Base-by-base conservation (phyloP, 2,329 filamentous ascomycete genomes). In the Sporothrix inflata region DNA sequence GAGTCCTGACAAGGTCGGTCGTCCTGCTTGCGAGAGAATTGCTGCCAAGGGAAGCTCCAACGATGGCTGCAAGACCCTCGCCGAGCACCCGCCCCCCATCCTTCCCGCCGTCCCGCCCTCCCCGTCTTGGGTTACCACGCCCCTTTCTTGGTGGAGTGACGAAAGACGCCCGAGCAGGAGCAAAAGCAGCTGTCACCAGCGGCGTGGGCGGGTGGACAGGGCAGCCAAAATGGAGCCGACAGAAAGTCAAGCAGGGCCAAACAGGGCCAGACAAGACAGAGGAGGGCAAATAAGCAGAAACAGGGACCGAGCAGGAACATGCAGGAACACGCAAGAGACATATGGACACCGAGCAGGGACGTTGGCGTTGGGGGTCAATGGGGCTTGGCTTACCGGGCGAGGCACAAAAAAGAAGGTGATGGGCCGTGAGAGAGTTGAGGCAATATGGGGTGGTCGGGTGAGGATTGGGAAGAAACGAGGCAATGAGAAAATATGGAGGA, bases 101-200 rank as follows among this genome's bases (percentile, higher is more conserved):
- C 14, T 49, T 49, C 40, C 40, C 61, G 61, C 6, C 24, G 40
- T 30, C 24, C 61, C 16, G 61, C 60, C 38, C 34, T 42, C 38
- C 42, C 61, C 61, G 40, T 49, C 61, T 66, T 66, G 61, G 42
- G 42, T 66, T 66, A 34, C 61, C 40, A 49, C 42, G 38, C 60
- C 60, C 40, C 60, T 45, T 24, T 65, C 12, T 45, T 27, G 21
- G 60, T 65, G 60, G 57, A 38, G 38, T 65, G 60, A 45, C 34
- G 14, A 40, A 40, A 7, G 12, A 3, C 24, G 70, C 40, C 40
- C 40, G 12, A 9, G 34, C 40, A 27, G 61, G 61, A 30, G 24
- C 21, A 71, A 71, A 68, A 73, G 69, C 71, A 71, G 73, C 71
- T 71, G 71, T 72, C 68, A 24, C 9, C 24, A 57, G 65, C 24